Base-by-base conservation (phyloP, 192 early-diverging fungal species). In the Coemansia sp. region DNA sequence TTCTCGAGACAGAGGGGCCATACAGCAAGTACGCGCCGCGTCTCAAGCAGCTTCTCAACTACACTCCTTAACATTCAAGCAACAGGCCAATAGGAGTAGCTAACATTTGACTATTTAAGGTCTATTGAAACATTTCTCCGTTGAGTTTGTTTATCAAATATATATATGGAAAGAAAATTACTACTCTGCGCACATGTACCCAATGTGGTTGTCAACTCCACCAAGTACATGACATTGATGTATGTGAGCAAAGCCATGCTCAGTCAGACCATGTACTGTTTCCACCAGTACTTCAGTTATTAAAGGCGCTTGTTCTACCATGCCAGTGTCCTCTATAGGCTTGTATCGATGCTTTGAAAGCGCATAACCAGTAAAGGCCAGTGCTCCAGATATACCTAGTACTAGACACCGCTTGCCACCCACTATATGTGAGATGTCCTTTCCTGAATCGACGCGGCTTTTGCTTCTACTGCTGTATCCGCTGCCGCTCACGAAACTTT, bases 141-240 rank as follows among this genome's bases (percentile, higher is more conserved):
- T 27, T 27, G 24, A 27, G 4, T 45, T 45, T 19, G 17, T 45
- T 45, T 45, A 17, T 41, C 0, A 10, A 41, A 41, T 41, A 46
- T n/a, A 51, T 14, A 34, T 6, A 54, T 54, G 29, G 0, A 33
- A 33, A 8, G 24, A 0, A 27, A 54, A 54, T 10, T 16, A 46
- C 57, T 72, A 70, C 64, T 72, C 75, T 13, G 75, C 75, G 36
- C 79, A 81, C 70, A 66, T 40, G 64, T 69, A 73, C 9, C 79
- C 79, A 13, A 70, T 66, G 37, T 81, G 74, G 4, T 74, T 67
- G 17, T 81, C 79, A 46, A 81, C 68, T 35, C 72, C 74, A 9
- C 74, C 66, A 61, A 81, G 76, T 64, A 76, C 29, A 5, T 54
- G 4, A 5, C 51, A 34, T n/a, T 45, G 44, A 45, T 45, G 44